Base-by-base conservation (phyloP, 257 asterid species). In the Catharanthus roseus region DNA sequence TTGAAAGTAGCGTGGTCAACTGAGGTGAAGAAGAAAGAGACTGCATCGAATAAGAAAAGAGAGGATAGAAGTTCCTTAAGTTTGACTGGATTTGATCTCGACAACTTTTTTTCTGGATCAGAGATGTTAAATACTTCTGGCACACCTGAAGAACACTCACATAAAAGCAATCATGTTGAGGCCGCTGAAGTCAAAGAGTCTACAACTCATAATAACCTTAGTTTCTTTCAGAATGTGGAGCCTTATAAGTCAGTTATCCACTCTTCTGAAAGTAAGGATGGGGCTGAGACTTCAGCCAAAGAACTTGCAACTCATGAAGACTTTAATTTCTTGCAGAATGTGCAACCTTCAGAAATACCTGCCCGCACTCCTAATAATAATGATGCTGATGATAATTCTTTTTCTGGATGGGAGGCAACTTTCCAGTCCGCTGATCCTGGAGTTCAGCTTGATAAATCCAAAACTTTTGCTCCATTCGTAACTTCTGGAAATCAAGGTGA, bases 341-440 rank as follows among this genome's bases (percentile, higher is more conserved):
- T 67, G 54, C 83, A 79, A 72, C 79, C 84, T 67, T 72, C 88
- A 71, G 87, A 83, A 74, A 72, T 76, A 61, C 77, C 84, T 71
- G 70, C 67, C 70, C 78, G 66, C 71, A 73, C 91, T 72, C 72
- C 82, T 60, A 66, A 69, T 65, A 65, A 67, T 44, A 55, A 75
- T 73, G 60, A 64, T 41, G 55, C 23, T 71, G 82, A 75, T 41
- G 55, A 24, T 70, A 81, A 75, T 71, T 83, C 70, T n/a, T 79
- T 82, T 71, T 78, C 95, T 18, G 92, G 75, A 73, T 89, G 98
- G 98, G 84, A 87, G 73, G 95, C 98, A 49, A 93, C 86, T 78
- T 93, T 93, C 77, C 95, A 86, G 72, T 75, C 77, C 65, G 79
- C 93, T 70, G 85, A 77, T 77, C 54, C 78, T 75, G 90, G 75